These are phyloP conservation scores for Oryza meyeriana DNA, from an alignment of 176 grass and related monocot genomes.

Conservation along the genomic window DNA sequence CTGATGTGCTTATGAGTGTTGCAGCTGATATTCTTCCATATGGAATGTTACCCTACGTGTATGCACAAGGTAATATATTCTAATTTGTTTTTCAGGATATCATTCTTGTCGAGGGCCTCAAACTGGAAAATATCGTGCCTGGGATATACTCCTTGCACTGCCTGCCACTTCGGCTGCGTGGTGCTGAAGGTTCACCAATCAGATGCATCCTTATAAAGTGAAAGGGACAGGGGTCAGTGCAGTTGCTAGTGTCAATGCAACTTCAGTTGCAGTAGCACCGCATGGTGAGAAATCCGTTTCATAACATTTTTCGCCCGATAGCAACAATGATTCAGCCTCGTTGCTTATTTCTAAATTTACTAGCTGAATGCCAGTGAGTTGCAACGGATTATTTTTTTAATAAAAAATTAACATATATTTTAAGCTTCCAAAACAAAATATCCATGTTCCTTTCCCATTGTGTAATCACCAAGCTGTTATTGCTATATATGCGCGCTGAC, in stretches of 20 bases:
- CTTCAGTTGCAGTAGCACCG: background rate
- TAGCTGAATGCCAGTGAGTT: too few relatives aligned
- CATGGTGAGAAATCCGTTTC: background rate
- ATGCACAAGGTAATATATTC: background rate
- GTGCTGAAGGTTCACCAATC: constrained; percentile 50
- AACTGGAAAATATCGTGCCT: constrained; percentile 41
- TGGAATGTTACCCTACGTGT: background rate
- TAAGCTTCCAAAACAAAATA: too few relatives aligned
- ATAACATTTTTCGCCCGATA: background rate
- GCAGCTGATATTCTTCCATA: background rate
- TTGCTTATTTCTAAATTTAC: background rate
- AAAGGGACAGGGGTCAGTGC: background rate
- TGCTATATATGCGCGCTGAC: too few relatives aligned
- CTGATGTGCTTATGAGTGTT: background rate
- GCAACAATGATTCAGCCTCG: background rate
- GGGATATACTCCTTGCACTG: constrained; percentile 51
- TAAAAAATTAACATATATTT: too few relatives aligned
- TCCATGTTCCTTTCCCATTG: too few relatives aligned
- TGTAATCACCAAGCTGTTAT: too few relatives aligned
- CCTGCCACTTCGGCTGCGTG: constrained; percentile 46
- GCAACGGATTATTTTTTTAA: too few relatives aligned
- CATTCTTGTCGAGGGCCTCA: constrained; percentile 49
- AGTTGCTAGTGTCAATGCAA: background rate
- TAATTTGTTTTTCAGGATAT: constrained; percentile 34
- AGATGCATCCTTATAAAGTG: constrained; percentile 58